Conservation (phyloP, 331 rosid genomes). For the Telfairia occidentalis region DNA sequence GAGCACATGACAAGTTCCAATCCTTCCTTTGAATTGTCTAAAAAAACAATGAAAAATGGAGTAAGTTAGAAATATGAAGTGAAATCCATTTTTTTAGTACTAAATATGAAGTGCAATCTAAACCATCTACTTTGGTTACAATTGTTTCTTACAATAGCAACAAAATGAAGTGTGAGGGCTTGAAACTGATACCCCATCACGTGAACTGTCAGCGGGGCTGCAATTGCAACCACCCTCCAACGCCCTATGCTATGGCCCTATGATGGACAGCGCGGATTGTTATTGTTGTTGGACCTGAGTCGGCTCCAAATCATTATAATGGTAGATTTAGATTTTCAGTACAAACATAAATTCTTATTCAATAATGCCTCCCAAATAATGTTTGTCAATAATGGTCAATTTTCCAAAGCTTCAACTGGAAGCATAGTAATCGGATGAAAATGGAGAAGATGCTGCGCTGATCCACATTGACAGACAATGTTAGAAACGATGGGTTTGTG, state of each 20-base stretch:
- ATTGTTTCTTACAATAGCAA: neutral
- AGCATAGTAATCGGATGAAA: neutral
- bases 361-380: neutral
- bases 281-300: neutral
- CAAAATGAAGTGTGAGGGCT: neutral
- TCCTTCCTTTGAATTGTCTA: neutral
- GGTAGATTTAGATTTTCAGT: neutral
- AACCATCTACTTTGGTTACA: neutral
- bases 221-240: neutral
- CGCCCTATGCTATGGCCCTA: neutral
- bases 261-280: neutral
- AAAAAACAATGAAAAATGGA: neutral
- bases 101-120: neutral
- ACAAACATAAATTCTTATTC: conserved; percentile 1
- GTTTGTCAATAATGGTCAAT: neutral
- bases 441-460: neutral
- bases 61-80: neutral
- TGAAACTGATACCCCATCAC: neutral
- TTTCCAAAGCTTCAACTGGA: neutral
- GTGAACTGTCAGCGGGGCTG: conserved; percentile 3
- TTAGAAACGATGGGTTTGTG: neutral
- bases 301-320: conserved; percentile 1
- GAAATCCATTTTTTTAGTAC: no score
- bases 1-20: no score
- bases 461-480: neutral